A percentile compares a stretch with the other conserved stretches of the same genome.
These are phyloP conservation scores for Komagataella kurtzmanii DNA, from an alignment of 805 yeast genomes.

Conservation along the genomic window DNA sequence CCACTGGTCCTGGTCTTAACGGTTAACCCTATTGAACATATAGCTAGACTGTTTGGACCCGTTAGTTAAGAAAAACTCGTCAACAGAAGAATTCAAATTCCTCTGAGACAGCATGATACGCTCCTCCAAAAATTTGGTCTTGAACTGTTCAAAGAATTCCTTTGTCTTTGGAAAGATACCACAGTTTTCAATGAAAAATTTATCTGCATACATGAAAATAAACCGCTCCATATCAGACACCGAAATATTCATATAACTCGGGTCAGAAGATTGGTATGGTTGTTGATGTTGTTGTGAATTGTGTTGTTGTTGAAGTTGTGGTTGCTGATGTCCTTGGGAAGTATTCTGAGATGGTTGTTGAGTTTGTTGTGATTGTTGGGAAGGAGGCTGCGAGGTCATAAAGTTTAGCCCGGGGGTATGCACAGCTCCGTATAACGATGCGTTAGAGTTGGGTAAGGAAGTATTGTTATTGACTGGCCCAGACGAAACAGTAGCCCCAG, in stretches of 20 bases:
- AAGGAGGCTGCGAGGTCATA: neutral
- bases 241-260: neutral
- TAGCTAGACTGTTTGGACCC: neutral
- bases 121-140: conserved; percentile 18
- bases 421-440: neutral
- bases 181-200: conserved; percentile 14
- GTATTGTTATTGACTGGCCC: neutral
- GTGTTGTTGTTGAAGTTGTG: conserved; percentile 1
- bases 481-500: neutral
- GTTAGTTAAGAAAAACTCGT: conserved; percentile 1
- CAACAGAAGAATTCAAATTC: conserved; percentile 1
- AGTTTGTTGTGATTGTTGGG: neutral
- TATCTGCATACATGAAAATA: conserved; percentile 17
- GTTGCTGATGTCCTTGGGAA: conserved; percentile 1
- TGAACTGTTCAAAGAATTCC: conserved; percentile 15
- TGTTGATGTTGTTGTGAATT: conserved; percentile 1
- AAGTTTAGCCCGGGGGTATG: neutral
- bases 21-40: neutral
- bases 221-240: conserved; percentile 18
- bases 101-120: conserved; percentile 1
- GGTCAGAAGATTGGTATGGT: neutral
- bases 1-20: neutral
- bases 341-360: neutral
- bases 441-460: neutral
- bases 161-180: conserved; percentile 14